Percentiles rank a stretch among this genome's conserved stretches.
These are phyloP conservation scores for Fusarium drepaniforme DNA, from an alignment of 2,329 filamentous ascomycete species.

Conservation along the genomic window DNA sequence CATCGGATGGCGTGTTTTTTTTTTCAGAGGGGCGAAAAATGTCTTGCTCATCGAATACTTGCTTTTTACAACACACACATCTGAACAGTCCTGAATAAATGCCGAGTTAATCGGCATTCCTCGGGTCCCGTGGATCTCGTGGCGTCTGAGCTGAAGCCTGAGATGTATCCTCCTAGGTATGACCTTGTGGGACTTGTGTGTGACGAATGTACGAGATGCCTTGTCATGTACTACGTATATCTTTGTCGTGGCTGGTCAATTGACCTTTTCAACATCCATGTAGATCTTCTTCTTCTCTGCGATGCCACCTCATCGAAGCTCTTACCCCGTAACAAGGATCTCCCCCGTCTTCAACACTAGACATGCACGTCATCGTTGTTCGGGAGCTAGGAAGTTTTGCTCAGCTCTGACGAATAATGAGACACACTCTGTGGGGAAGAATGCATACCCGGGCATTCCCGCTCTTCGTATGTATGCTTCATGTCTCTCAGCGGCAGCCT, in stretches of 20 bases:
- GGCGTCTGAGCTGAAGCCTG: background rate
- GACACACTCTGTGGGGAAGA: background rate
- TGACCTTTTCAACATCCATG: background rate
- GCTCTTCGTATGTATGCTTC: background rate
- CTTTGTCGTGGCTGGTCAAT: background rate
- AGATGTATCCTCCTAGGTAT: background rate
- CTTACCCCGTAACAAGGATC: conserved; percentile 1
- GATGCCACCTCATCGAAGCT: conserved; percentile 1
- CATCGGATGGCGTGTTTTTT: conserved; percentile 1
- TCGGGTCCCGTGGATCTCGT: background rate
- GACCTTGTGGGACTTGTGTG: background rate
- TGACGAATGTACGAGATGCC: background rate
- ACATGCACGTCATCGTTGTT: conserved; percentile 1
- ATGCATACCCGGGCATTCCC: conserved; percentile 1
- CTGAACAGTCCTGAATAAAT: background rate
- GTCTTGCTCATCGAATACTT: background rate
- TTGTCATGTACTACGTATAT: background rate
- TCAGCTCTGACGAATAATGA: background rate
- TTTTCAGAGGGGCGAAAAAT: background rate
- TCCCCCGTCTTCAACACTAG: background rate
- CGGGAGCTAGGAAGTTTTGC: conserved; percentile 1
- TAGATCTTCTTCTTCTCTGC: background rate
- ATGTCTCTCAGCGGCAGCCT: background rate
- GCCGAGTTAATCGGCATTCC: background rate
- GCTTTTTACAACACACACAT: background rate